Conservation (phyloP, 352 stramenopile species). For the Aphanomyces euteiches region DNA sequence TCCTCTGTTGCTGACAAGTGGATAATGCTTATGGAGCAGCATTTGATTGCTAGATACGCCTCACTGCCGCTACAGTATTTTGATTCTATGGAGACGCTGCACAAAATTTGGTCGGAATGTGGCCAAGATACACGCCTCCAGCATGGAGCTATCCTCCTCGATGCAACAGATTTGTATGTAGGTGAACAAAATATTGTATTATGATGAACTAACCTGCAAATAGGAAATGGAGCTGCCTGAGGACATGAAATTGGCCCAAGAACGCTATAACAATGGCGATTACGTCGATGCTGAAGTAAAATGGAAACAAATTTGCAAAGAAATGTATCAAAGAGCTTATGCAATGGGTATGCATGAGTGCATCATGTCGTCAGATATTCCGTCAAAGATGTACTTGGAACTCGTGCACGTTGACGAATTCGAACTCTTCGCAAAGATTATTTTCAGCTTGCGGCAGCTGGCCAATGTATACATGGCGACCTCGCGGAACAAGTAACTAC, state of each 20-base stretch:
- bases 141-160: too few species aligned
- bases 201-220: not conserved
- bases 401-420: slow-evolving; percentile 9
- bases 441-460: slow-evolving; percentile 2
- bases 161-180: too few species aligned
- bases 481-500: slow-evolving; percentile 6
- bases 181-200: too few species aligned
- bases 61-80: not conserved
- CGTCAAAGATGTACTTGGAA: slow-evolving; percentile 29
- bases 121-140: not conserved
- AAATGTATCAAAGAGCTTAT: slow-evolving; percentile 10
- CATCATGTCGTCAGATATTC: not conserved
- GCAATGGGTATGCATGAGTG: not conserved
- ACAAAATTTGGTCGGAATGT: slow-evolving; percentile 3
- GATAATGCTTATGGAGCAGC: not conserved
- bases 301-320: slow-evolving; percentile 12
- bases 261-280: not conserved
- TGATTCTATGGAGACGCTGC: not conserved
- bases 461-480: slow-evolving; percentile 18
- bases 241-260: not conserved
- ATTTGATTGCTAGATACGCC: not conserved
- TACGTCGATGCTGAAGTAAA: slow-evolving; percentile 8
- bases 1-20: not conserved
- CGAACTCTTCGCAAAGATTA: not conserved
- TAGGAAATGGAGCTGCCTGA: not conserved